Conservation (phyloP, 2,329 filamentous ascomycete species). For the Ophiostoma quercus region DNA sequence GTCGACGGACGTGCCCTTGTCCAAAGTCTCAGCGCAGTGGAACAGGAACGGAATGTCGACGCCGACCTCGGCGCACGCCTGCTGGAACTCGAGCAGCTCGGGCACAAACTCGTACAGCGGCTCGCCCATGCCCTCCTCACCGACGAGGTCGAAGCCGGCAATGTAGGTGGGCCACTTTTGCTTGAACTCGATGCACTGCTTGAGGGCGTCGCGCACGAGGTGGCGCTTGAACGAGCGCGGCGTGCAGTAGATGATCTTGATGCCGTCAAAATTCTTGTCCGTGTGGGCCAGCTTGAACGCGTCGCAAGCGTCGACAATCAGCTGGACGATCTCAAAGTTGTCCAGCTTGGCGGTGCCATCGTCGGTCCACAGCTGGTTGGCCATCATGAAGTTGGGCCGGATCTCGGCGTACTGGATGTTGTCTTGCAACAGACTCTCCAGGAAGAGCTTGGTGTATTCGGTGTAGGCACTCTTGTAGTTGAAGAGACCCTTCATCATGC, state of each 20-base stretch:
- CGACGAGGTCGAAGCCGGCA: slow-evolving; percentile 66
- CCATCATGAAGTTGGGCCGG: slow-evolving; percentile 61
- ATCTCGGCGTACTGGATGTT: slow-evolving; percentile 68
- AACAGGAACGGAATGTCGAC: slow-evolving; percentile 67
- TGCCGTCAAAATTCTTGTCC: slow-evolving; percentile 50
- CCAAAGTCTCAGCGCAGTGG: slow-evolving; percentile 70
- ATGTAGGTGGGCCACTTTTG: slow-evolving; percentile 52
- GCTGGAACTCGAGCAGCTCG: slow-evolving; percentile 53
- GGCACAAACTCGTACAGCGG: slow-evolving; percentile 53
- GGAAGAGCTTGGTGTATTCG: slow-evolving; percentile 54
- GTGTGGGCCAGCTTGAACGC: slow-evolving; percentile 39
- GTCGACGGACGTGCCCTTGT: slow-evolving; percentile 58
- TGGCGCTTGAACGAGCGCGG: slow-evolving; percentile 53
- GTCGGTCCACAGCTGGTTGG: slow-evolving; percentile 56
- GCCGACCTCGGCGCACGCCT: slow-evolving; percentile 42
- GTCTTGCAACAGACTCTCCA: slow-evolving; percentile 58
- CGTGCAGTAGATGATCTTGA: slow-evolving; percentile 69
- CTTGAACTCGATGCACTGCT: slow-evolving; percentile 60
- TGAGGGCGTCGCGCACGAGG: slow-evolving; percentile 48
- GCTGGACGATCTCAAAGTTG: slow-evolving; percentile 55
- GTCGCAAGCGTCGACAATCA: slow-evolving; percentile 53
- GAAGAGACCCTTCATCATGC: slow-evolving; percentile 67
- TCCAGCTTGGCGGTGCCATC: slow-evolving; percentile 49
- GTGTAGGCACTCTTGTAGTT: slow-evolving; percentile 61
- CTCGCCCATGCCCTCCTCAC: slow-evolving; percentile 58